Evolutionary conservation across 495 filamentous ascomycete species (phyloP).

Genomic region (Gamarada debralockiae): DNA sequence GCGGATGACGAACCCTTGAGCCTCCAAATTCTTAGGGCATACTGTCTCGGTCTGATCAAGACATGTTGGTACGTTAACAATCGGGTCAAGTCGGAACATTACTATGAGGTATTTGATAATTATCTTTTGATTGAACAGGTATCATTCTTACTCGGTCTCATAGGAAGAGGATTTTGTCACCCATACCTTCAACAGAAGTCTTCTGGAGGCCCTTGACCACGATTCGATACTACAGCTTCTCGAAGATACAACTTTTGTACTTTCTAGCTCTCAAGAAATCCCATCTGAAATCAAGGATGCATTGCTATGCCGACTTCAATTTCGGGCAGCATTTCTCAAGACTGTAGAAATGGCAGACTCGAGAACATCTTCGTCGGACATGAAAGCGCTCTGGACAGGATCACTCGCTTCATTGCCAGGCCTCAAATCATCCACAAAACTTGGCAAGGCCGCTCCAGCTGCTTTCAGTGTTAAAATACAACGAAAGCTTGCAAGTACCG

Average conservation of each 20-base stretch:
- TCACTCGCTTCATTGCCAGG: constrained; percentile 38
- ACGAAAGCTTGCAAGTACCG: constrained; percentile 81
- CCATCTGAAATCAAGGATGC: constrained; percentile 51
- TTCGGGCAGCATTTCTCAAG: constrained; percentile 60
- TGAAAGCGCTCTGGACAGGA: constrained; percentile 43
- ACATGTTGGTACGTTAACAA: constrained; percentile 75
- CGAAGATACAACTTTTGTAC: constrained; percentile 50
- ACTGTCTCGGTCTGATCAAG: constrained; percentile 82
- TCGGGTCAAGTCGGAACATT: constrained; percentile 71
- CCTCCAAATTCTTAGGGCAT: constrained; percentile 71
- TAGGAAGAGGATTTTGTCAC: constrained; percentile 96
- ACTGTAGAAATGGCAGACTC: constrained; percentile 41
- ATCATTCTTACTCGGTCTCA: constrained; percentile 1
- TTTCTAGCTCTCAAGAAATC: constrained; percentile 41
- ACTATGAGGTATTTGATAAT: constrained; percentile 94
- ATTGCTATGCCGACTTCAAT: constrained; percentile 56
- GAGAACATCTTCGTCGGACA: constrained; percentile 20
- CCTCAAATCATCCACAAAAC: constrained; percentile 41
- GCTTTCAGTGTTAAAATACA: constrained; percentile 91
- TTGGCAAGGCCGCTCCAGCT: constrained; percentile 65
- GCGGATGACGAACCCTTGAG: constrained; percentile 41
- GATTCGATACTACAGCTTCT: constrained; percentile 56
- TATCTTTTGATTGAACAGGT: too few relatives aligned
- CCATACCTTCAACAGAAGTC: constrained; percentile 76
- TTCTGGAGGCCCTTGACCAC: constrained; percentile 61